Percentiles rank a stretch among this genome's conserved stretches.
Conservation (phyloP, 805 yeast species). For the Zygoascus tannicola region DNA sequence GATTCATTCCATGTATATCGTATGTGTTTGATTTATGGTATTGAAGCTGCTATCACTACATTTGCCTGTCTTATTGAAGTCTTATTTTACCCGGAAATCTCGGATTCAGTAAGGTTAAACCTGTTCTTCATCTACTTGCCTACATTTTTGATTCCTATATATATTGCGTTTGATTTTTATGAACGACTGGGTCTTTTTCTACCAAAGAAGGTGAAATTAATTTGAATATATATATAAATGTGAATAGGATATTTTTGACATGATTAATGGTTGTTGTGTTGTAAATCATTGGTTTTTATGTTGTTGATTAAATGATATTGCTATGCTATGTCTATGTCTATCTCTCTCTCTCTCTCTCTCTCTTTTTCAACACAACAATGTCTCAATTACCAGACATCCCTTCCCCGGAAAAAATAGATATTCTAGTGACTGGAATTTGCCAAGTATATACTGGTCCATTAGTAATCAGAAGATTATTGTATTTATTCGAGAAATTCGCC, state of each 20-base stretch:
- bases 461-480: not conserved
- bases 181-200: slow-evolving; percentile 14
- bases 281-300: too few species aligned
- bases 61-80: slow-evolving; percentile 46
- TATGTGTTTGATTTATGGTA: slow-evolving; percentile 57
- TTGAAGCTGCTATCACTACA: slow-evolving; percentile 77
- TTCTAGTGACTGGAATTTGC: not conserved
- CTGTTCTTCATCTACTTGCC: slow-evolving; percentile 55
- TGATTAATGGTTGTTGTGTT: too few species aligned
- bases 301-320: too few species aligned
- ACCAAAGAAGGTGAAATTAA: slow-evolving; percentile 2
- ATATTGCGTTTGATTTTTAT: slow-evolving; percentile 41
- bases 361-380: too few species aligned
- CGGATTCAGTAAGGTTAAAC: slow-evolving; percentile 30
- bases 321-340: too few species aligned
- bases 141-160: slow-evolving; percentile 56
- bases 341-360: too few species aligned
- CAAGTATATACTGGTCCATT: not conserved
- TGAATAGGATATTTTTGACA: too few species aligned
- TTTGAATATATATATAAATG: too few species aligned
- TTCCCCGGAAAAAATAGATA: not conserved
- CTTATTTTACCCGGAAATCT: slow-evolving; percentile 29
- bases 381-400: too few species aligned
- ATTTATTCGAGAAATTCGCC: not conserved
- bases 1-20: slow-evolving; percentile 23